Percentiles rank a stretch among this genome's conserved stretches.
Evolutionary conservation across 371 early-diverging fungal species (phyloP).

Genomic region (Ordospora colligata): DNA sequence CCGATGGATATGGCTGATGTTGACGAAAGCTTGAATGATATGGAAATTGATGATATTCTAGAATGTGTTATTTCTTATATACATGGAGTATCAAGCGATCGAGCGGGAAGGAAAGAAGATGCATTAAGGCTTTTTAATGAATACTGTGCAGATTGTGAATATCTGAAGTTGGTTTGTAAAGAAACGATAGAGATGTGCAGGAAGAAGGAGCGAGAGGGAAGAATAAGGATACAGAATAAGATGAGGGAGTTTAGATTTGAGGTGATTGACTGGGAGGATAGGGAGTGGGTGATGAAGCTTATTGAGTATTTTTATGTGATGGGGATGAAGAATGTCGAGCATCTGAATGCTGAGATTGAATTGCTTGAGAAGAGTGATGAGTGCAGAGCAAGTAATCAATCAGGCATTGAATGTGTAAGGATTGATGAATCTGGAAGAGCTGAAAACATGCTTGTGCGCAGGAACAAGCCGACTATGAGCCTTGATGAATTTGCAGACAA

Average conservation of each 20-base stretch:
- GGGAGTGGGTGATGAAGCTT: constrained; percentile 17
- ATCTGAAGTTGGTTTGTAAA: neutral
- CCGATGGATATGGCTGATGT: neutral
- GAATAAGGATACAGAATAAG: constrained; percentile 1
- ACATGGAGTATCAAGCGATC: neutral
- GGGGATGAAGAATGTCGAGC: constrained; percentile 6
- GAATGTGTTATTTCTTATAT: neutral
- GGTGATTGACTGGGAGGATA: constrained; percentile 37
- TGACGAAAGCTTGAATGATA: neutral
- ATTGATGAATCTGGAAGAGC: neutral
- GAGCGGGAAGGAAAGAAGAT: neutral
- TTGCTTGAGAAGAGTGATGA: neutral
- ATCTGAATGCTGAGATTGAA: constrained; percentile 6
- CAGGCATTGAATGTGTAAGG: neutral
- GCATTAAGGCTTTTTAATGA: neutral
- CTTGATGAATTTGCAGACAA: constrained; percentile 43
- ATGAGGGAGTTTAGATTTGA: constrained; percentile 10
- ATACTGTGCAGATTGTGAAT: constrained; percentile 24
- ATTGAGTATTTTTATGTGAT: constrained; percentile 37
- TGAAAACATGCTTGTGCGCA: constrained; percentile 9
- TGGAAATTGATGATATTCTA: neutral
- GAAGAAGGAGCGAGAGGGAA: neutral
- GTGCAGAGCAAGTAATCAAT: neutral
- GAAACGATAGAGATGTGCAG: neutral
- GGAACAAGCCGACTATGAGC: constrained; percentile 43